A percentile compares a stretch with the other conserved stretches of the same genome.
Conservation (phyloP, 2,329 filamentous ascomycete genomes). For the Monilinia fructicola region DNA sequence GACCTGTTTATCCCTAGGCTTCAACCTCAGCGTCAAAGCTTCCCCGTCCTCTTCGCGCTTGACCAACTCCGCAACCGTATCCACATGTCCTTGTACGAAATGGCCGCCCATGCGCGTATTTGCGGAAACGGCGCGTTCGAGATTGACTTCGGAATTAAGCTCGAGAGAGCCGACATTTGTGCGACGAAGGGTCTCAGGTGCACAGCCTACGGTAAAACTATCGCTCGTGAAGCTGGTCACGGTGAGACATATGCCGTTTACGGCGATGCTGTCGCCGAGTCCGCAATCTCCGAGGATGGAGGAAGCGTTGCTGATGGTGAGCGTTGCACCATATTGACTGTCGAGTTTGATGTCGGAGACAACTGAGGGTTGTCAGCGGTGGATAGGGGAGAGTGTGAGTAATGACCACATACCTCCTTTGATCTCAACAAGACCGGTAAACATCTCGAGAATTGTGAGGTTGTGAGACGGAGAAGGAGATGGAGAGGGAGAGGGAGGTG, state of each 20-base stretch:
- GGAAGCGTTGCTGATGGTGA: conserved; percentile 74
- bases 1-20: conserved; percentile 66
- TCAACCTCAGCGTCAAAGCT: conserved; percentile 81
- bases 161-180: conserved; percentile 84
- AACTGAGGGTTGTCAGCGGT: conserved; percentile 51
- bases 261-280: conserved; percentile 87
- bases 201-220: conserved; percentile 86
- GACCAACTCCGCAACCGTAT: conserved; percentile 77
- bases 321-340: conserved; percentile 83
- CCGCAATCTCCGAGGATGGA: conserved; percentile 79
- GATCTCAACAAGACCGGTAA: conserved; percentile 90
- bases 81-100: conserved; percentile 97
- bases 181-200: conserved; percentile 91
- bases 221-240: conserved; percentile 67
- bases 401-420: conserved; percentile 71
- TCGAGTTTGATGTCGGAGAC: conserved; percentile 78
- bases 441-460: conserved; percentile 58
- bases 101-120: conserved; percentile 96
- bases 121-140: conserved; percentile 89
- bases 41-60: conserved; percentile 80
- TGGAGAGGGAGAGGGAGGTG: neutral
- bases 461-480: neutral
- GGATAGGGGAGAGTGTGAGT: conserved; percentile 5
- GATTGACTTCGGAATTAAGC: conserved; percentile 72
- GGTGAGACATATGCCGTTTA: conserved; percentile 96